Evolutionary conservation across 805 yeast genomes (phyloP).

Genomic region (Tetrapisispora iriomotensis): DNA sequence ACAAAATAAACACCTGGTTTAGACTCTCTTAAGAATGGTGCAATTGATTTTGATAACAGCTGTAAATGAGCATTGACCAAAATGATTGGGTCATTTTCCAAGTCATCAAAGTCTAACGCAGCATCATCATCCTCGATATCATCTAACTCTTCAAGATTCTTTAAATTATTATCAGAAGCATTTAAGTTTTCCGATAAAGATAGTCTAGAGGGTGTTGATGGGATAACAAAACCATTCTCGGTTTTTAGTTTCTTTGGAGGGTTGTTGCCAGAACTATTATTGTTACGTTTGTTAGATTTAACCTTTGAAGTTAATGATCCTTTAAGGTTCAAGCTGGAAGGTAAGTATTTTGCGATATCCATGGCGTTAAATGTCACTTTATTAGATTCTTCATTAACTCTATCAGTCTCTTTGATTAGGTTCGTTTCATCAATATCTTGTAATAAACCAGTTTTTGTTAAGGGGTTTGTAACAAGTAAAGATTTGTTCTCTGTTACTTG

Average conservation of each 20-base stretch:
- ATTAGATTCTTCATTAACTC: constrained; percentile 28
- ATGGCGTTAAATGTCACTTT: constrained; percentile 33
- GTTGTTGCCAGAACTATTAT: constrained; percentile 9
- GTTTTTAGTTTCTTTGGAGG: constrained; percentile 33
- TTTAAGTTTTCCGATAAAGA: constrained; percentile 2
- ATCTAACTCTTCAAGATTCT: constrained; percentile 17
- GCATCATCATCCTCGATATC: constrained; percentile 18
- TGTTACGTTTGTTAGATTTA: constrained; percentile 29
- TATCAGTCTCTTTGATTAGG: constrained; percentile 19
- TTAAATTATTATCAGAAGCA: constrained; percentile 6
- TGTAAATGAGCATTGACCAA: constrained; percentile 57
- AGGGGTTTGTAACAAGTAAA: constrained; percentile 33
- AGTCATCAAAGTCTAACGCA: constrained; percentile 30
- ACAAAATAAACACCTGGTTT: constrained; percentile 50
- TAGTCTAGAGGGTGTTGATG: constrained; percentile 11
- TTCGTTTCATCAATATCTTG: constrained; percentile 37
- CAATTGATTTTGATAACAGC: constrained; percentile 40
- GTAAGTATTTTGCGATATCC: constrained; percentile 35
- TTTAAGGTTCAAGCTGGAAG: constrained; percentile 35
- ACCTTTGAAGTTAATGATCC: constrained; percentile 36
- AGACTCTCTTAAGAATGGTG: constrained; percentile 53
- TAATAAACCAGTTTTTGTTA: constrained; percentile 40
- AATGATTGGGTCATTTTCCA: constrained; percentile 24
- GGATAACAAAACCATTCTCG: constrained; percentile 30
- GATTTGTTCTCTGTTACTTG: constrained; percentile 47